Evolutionary conservation across 2,329 filamentous ascomycete species (phyloP).

Genomic region (Ceratocystiopsis sp.): DNA sequence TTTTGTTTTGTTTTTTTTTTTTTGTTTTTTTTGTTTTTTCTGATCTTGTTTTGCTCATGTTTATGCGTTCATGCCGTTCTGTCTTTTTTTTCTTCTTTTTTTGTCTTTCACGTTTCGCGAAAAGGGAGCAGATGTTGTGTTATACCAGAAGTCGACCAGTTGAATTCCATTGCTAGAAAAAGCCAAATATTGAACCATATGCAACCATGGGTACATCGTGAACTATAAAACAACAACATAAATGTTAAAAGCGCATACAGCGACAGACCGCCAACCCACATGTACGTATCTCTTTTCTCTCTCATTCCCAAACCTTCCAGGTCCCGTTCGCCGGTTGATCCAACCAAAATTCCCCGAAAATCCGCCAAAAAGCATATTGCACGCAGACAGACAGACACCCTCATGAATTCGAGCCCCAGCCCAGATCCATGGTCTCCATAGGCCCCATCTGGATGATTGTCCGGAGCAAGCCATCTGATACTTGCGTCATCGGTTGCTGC

Average conservation of each 20-base stretch:
- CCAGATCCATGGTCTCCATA: constrained; percentile 41
- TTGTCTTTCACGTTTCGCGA: background rate
- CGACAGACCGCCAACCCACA: too few relatives aligned
- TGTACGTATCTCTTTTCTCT: too few relatives aligned
- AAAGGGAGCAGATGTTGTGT: background rate
- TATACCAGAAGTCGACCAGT: background rate
- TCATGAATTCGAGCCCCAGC: constrained; percentile 23
- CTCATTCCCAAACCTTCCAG: too few relatives aligned
- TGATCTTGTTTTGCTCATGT: background rate
- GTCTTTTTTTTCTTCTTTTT: background rate
- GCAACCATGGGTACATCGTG: too few relatives aligned
- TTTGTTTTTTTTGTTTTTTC: background rate
- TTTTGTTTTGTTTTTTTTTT: background rate
- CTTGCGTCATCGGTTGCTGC: constrained; percentile 32
- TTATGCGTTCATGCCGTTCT: too few relatives aligned
- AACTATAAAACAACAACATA: too few relatives aligned
- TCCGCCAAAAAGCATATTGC: background rate
- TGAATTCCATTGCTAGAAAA: too few relatives aligned
- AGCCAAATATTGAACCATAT: too few relatives aligned
- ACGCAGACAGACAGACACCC: background rate
- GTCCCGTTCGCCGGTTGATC: too few relatives aligned
- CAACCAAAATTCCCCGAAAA: background rate
- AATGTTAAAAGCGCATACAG: too few relatives aligned
- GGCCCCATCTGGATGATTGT: constrained; percentile 41
- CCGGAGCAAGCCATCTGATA: constrained; percentile 38